Conservation (phyloP, 306 rosid species). For the Potentilla sterilis region DNA sequence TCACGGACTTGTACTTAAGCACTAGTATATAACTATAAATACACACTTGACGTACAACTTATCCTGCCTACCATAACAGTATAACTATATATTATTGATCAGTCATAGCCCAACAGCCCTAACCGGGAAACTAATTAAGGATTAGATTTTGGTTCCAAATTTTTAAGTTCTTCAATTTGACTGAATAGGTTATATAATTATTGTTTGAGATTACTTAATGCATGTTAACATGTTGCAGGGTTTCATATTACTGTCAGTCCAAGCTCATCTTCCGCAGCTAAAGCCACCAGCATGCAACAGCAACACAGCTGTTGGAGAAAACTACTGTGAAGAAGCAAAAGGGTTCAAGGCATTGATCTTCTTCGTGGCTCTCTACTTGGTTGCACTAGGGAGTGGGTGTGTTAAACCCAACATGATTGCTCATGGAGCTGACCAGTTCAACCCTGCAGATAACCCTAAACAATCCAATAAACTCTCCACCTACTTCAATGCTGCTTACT, state of each 20-base stretch:
- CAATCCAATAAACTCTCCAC: slow-evolving; percentile 65
- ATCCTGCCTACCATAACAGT: too few relatives aligned
- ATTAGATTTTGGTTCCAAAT: not conserved
- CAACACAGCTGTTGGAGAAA: slow-evolving; percentile 18
- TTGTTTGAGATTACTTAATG: not conserved
- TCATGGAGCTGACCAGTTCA: slow-evolving; percentile 91
- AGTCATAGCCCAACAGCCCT: not conserved
- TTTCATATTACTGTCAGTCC: slow-evolving; percentile 81
- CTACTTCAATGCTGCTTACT: slow-evolving; percentile 87
- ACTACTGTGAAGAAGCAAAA: slow-evolving; percentile 65
- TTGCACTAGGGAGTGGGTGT: slow-evolving; percentile 95
- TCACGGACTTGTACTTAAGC: not conserved
- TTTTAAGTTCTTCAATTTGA: not conserved
- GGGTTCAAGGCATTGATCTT: slow-evolving; percentile 72
- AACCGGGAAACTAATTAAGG: not conserved
- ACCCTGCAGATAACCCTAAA: slow-evolving; percentile 29
- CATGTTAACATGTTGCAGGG: slow-evolving; percentile 44
- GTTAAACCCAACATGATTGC: slow-evolving; percentile 96
- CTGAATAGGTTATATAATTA: not conserved
- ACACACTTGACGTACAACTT: too few relatives aligned
- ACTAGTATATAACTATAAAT: not conserved
- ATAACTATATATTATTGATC: not conserved
- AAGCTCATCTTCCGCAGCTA: slow-evolving; percentile 83
- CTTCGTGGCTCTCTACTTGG: slow-evolving; percentile 77
- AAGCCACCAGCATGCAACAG: slow-evolving; percentile 80